Percentiles rank a stretch among this genome's conserved stretches.
Conservation (phyloP, 805 yeast species). For the Lipomyces japonicus region DNA sequence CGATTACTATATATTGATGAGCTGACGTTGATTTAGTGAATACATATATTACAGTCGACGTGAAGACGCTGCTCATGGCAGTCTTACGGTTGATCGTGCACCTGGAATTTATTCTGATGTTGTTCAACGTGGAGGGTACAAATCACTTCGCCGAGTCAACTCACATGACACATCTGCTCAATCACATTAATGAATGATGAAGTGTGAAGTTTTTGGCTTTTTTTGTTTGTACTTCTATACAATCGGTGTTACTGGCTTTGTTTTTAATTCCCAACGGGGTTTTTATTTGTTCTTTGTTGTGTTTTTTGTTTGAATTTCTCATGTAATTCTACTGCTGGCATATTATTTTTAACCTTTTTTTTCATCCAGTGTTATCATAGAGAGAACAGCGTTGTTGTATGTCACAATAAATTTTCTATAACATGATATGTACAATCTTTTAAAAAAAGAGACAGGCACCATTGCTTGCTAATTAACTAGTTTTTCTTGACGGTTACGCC, state of each 20-base stretch:
- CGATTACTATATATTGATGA: background rate
- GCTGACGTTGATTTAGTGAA: constrained; percentile 7
- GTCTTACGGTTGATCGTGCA: constrained; percentile 19
- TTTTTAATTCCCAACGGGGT: background rate
- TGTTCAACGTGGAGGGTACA: constrained; percentile 25
- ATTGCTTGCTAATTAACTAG: background rate
- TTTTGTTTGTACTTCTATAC: background rate
- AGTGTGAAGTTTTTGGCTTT: background rate
- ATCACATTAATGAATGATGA: background rate
- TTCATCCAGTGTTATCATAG: too few relatives aligned
- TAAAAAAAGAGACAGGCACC: too few relatives aligned
- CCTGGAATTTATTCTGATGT: constrained; percentile 28
- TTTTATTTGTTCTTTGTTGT: background rate
- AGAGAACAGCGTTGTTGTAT: too few relatives aligned
- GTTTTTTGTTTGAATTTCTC: background rate
- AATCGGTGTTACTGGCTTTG: background rate
- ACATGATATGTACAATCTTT: too few relatives aligned
- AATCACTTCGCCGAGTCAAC: background rate
- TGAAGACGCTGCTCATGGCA: constrained; percentile 25
- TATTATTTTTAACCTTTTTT: too few relatives aligned
- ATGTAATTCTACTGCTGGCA: background rate
- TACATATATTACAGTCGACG: constrained; percentile 26
- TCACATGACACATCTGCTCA: background rate
- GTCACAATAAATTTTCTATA: too few relatives aligned
- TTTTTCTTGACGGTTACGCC: background rate